Evolutionary conservation across 208 protist genomes (phyloP), one percentile per base, ranked within the genome.

Genomic region (Leishmania turanica): DNA sequence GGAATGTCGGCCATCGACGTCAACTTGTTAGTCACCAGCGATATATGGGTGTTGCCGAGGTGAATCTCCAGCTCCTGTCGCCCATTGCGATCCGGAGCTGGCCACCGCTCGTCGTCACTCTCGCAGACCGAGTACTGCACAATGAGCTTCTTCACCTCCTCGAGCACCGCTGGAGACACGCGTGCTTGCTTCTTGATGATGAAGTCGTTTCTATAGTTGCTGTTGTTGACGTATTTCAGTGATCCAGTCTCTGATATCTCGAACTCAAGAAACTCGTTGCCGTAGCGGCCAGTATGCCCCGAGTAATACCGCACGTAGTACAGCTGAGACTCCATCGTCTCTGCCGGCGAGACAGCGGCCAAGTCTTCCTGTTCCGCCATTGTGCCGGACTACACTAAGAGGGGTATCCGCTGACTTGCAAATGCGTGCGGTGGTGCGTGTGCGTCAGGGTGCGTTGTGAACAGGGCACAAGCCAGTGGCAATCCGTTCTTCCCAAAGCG

Each of bases 241-340:
- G 87, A 90, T 45, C 95, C 95, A 75, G 93, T 91, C 37, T 95
- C 90, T 31, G 91, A 81, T 53, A 98, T 86, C 47, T 96, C 92
- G 77, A 96, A 98, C 74, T 98, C 93, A 0, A 96, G 79, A 85
- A 98, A 96, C 86, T 98, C 93, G 77, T 96, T 96, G n/a, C 95
- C 95, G 80, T 96, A 96, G 37, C 93, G 90, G 42, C 95, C 95
- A 19, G 90, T 94, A 78, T 98, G 95, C 2, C 95, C 95, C 0
- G 91, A 90, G 85, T 95, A 98, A 81, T 96, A 98, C 47, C 95
- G 91, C 27, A 98, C 70, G 80, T 95, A 96, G 81, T 96, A 83
- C 31, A 97, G 82, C 47, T 86, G 86, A 2, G 94, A 96, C 54
- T 92, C 81, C 82, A 93, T 88, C 42, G 87, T 91, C 85, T 96